phyloP scores from a whole-genome alignment of 352 stramenopile genomes.

The Elongisporangium undulatum region DNA sequence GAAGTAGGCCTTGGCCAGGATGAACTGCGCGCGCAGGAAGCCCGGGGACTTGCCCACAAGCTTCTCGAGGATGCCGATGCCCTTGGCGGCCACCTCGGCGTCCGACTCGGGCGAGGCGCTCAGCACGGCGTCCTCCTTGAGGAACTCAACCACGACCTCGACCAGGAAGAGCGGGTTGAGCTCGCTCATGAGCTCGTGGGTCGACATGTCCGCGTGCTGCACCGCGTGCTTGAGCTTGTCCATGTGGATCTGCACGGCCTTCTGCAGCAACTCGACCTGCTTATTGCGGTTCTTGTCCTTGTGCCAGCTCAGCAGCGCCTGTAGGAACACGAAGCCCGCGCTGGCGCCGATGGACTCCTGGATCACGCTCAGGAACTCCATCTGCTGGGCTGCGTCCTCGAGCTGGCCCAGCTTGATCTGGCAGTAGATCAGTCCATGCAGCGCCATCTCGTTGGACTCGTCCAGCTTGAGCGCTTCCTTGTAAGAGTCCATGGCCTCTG shows the following conservation, averaged over 20 bases:
- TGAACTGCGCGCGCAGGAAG: constrained; percentile 78
- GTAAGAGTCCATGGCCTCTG: constrained; percentile 81
- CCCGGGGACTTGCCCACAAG: constrained; percentile 79
- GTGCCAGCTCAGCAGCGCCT: constrained; percentile 82
- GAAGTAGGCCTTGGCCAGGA: constrained; percentile 83
- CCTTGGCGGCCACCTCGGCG: constrained; percentile 24
- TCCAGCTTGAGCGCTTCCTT: constrained; percentile 84
- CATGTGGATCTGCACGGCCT: constrained; percentile 82
- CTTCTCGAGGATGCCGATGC: constrained; percentile 80
- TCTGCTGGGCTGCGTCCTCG: constrained; percentile 89
- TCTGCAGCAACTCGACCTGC: constrained; percentile 71
- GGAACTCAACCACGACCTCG: constrained; percentile 81
- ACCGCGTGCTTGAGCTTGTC: constrained; percentile 67
- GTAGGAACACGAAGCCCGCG: constrained; percentile 77
- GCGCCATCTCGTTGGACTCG: constrained; percentile 83
- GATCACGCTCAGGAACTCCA: constrained; percentile 91
- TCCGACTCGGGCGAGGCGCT: constrained; percentile 8
- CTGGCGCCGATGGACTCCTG: constrained; percentile 83
- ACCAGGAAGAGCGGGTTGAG: constrained; percentile 89
- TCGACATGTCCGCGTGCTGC: constrained; percentile 57
- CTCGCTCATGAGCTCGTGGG: constrained; percentile 67
- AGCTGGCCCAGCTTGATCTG: constrained; percentile 86
- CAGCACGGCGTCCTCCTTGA: constrained; percentile 31
- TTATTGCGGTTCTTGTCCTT: constrained; percentile 61
- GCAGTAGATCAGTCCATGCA: constrained; percentile 91